phyloP scores from a whole-genome alignment of 2,329 filamentous ascomycete genomes.

The Diaporthe ampelina region DNA sequence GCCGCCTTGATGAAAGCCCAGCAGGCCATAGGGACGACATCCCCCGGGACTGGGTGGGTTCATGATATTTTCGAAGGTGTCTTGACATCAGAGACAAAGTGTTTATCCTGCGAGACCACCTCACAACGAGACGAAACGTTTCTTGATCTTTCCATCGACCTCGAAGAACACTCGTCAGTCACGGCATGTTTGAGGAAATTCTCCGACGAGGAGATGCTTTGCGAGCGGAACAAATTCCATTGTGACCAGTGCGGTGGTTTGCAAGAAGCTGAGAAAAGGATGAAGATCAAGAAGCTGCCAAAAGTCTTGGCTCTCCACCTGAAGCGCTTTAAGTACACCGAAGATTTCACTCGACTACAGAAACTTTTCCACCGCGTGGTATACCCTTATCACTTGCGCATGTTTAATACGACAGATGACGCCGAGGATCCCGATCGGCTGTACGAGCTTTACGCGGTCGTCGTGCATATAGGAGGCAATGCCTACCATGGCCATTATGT shows the following conservation, averaged over 20 bases:
- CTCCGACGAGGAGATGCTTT: slow-evolving; percentile 98
- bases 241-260: slow-evolving; percentile 97
- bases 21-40: slow-evolving; percentile 60
- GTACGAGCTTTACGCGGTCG: slow-evolving; percentile 96
- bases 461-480: slow-evolving; percentile 96
- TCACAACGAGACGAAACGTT: slow-evolving; percentile 97
- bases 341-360: slow-evolving; percentile 92
- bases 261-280: slow-evolving; percentile 97
- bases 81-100: slow-evolving; percentile 95
- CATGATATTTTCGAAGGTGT: slow-evolving; percentile 97
- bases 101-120: slow-evolving; percentile 94
- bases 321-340: slow-evolving; percentile 98
- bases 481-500: slow-evolving; percentile 99
- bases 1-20: slow-evolving; percentile 48
- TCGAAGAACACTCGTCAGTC: slow-evolving; percentile 95
- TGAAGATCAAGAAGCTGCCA: slow-evolving; percentile 97
- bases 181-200: slow-evolving; percentile 96
- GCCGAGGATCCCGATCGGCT: slow-evolving; percentile 92
- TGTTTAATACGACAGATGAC: slow-evolving; percentile 98
- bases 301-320: slow-evolving; percentile 92
- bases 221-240: slow-evolving; percentile 98
- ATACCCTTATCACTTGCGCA: slow-evolving; percentile 94
- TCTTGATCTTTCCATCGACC: slow-evolving; percentile 93
- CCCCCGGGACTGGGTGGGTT: slow-evolving; percentile 86
- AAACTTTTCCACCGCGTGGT: slow-evolving; percentile 98